Conservation (phyloP, 2,329 filamentous ascomycete genomes). For the Ambrosiella xylebori region DNA sequence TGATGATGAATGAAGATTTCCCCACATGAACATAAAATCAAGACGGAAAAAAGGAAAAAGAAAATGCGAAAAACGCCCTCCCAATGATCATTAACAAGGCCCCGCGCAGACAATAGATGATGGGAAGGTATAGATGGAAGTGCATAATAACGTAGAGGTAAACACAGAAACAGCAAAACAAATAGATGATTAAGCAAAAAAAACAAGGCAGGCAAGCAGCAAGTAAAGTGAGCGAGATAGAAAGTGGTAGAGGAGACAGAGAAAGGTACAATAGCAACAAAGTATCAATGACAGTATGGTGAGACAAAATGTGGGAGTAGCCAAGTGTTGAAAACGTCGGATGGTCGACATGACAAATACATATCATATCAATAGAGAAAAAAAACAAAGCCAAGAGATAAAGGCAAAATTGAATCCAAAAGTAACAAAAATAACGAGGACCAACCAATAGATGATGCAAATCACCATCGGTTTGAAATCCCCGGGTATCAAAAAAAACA, state of each 20-base stretch:
- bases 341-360: too few species aligned
- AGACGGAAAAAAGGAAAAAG: neutral
- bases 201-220: neutral
- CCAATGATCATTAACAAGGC: slow-evolving; percentile 3
- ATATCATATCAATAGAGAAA: neutral
- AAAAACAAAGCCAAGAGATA: neutral
- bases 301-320: neutral
- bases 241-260: neutral
- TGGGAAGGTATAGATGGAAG: slow-evolving; percentile 3
- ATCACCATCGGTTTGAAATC: too few species aligned
- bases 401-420: neutral
- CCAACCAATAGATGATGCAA: neutral
- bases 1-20: neutral
- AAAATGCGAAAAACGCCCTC: slow-evolving; percentile 4
- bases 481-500: too few species aligned
- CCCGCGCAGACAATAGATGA: neutral
- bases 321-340: neutral
- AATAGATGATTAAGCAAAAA: neutral
- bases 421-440: neutral
- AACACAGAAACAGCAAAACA: slow-evolving; percentile 6
- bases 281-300: neutral
- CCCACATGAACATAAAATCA: neutral
- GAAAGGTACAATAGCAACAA: neutral
- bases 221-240: neutral
- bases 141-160: neutral